Percentiles rank a stretch among this genome's conserved stretches.
These are phyloP conservation scores for Colletotrichum paranaense DNA, from an alignment of 2,329 filamentous ascomycete genomes.

Conservation along the genomic window DNA sequence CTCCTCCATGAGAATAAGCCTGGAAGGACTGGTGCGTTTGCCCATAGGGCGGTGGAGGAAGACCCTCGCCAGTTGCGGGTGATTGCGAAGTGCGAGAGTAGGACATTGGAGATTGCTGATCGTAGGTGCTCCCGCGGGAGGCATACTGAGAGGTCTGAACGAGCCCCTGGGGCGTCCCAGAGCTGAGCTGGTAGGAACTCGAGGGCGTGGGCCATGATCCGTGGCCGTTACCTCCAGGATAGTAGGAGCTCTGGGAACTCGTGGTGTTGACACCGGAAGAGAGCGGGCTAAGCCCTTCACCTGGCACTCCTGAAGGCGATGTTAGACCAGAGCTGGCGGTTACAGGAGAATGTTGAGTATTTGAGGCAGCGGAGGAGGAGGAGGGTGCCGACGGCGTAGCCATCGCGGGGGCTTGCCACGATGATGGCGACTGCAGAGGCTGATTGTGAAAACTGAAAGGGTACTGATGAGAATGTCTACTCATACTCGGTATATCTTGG, in stretches of 20 bases:
- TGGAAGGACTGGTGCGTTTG: conserved; percentile 73
- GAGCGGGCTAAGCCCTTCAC: conserved; percentile 71
- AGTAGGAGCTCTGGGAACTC: conserved; percentile 62
- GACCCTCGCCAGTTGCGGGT: conserved; percentile 68
- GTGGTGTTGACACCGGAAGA: conserved; percentile 71
- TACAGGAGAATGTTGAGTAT: conserved; percentile 48
- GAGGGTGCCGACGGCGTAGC: conserved; percentile 28
- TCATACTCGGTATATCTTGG: conserved; percentile 57
- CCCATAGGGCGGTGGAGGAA: conserved; percentile 77
- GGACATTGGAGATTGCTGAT: conserved; percentile 60
- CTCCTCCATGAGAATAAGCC: conserved; percentile 62
- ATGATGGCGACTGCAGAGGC: conserved; percentile 18
- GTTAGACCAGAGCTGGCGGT: conserved; percentile 62
- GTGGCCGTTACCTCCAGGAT: conserved; percentile 60
- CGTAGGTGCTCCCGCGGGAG: conserved; percentile 50
- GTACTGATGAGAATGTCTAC: conserved; percentile 44
- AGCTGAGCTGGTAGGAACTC: conserved; percentile 65
- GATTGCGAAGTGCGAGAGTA: conserved; percentile 50
- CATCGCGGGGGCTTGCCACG: conserved; percentile 27
- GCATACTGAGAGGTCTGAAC: conserved; percentile 12
- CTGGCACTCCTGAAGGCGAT: conserved; percentile 62
- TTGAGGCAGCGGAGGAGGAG: conserved; percentile 64
- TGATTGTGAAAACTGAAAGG: conserved; percentile 26
- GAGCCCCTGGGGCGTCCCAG: conserved; percentile 55
- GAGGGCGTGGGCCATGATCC: conserved; percentile 69